phyloP scores from a whole-genome alignment of 2,329 filamentous ascomycete species.

The Sporothrix euskadiensis region DNA sequence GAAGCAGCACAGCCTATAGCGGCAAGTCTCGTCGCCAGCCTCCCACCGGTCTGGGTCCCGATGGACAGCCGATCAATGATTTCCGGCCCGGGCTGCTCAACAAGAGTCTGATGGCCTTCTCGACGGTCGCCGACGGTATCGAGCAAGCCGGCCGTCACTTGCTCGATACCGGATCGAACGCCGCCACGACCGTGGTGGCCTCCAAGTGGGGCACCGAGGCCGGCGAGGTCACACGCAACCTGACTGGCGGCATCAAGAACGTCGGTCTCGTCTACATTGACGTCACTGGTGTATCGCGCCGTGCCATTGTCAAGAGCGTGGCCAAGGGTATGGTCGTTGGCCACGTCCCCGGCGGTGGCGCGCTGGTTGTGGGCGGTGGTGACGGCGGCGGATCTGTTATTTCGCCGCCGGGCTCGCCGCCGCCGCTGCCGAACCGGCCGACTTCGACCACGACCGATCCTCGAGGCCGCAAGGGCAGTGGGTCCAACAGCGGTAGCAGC shows the following conservation, averaged over 20 bases:
- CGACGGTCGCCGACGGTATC: conserved; percentile 89
- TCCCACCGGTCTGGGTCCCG: conserved; percentile 64
- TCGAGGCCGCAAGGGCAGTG: conserved; percentile 4
- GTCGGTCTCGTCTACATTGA: conserved; percentile 97
- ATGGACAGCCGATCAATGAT: conserved; percentile 62
- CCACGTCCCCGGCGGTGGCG: conserved; percentile 70
- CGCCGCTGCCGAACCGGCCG: neutral
- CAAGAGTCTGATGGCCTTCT: conserved; percentile 95
- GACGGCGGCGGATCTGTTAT: conserved; percentile 42
- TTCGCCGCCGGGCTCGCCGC: conserved; percentile 28
- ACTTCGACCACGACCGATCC: neutral
- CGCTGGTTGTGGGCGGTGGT: conserved; percentile 69
- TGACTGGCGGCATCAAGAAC: conserved; percentile 90
- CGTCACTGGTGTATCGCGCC: conserved; percentile 84
- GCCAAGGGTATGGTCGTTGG: conserved; percentile 96
- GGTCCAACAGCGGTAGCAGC: conserved; percentile 22
- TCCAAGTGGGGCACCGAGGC: conserved; percentile 89
- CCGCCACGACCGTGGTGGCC: conserved; percentile 83
- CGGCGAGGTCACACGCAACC: conserved; percentile 69
- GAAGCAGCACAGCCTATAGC: neutral
- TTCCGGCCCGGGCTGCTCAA: conserved; percentile 94
- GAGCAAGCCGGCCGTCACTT: conserved; percentile 82
- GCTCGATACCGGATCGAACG: conserved; percentile 69
- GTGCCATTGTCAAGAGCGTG: conserved; percentile 89
- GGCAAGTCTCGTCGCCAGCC: conserved; percentile 31